These are phyloP conservation scores for Acorus calamus DNA, from an alignment of 106 monocot genomes.

Conservation along the genomic window DNA sequence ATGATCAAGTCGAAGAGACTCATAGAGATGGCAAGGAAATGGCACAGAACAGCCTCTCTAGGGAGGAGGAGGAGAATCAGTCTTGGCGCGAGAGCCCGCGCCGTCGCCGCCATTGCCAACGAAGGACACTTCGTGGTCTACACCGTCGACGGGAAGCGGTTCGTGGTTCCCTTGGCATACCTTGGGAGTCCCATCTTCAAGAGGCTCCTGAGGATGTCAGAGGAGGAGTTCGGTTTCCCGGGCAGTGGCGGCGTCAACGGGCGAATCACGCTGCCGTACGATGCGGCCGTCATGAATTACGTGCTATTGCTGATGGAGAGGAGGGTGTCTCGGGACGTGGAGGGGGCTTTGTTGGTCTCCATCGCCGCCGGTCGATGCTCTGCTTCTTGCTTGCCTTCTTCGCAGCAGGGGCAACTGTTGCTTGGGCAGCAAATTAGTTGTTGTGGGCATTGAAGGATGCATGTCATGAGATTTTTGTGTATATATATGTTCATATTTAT, in stretches of 20 bases:
- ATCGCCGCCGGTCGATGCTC: neutral
- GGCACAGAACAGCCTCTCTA: neutral
- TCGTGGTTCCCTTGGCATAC: conserved; percentile 8
- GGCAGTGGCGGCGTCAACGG: neutral
- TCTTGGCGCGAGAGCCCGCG: neutral
- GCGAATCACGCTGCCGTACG: conserved; percentile 9
- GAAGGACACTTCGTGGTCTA: conserved; percentile 13
- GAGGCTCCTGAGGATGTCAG: conserved; percentile 10
- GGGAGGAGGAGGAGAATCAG: neutral
- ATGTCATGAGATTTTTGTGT: too few relatives aligned
- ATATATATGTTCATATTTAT: too few relatives aligned
- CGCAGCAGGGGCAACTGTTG: neutral
- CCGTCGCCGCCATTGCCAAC: neutral
- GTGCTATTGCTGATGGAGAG: neutral
- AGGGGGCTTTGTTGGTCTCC: neutral
- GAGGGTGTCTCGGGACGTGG: neutral
- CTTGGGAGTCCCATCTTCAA: conserved; percentile 12
- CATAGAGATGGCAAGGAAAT: conserved; percentile 17
- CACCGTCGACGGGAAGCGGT: conserved; percentile 7
- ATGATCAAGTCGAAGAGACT: conserved; percentile 17
- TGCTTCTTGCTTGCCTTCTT: neutral
- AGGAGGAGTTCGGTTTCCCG: conserved; percentile 14
- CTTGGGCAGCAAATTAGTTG: too few relatives aligned
- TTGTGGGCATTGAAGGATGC: too few relatives aligned
- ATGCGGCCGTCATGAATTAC: conserved; percentile 2